Conservation (phyloP, 225 moss, liverwort and hornwort genomes). For the Sphagnum tenellum region DNA sequence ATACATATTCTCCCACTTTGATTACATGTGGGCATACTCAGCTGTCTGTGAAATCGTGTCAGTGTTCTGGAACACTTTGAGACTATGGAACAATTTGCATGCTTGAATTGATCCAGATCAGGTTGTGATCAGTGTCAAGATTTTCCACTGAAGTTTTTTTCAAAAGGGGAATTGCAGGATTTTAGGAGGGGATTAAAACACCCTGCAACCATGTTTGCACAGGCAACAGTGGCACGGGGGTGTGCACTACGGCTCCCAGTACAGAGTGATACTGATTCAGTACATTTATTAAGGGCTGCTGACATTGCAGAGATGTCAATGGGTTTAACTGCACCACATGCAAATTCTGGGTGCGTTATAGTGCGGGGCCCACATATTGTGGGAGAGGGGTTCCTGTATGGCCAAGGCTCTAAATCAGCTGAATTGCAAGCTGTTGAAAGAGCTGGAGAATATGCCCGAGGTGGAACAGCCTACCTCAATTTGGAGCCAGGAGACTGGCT, state of each 20-base stretch:
- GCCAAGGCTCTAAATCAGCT: slow-evolving; percentile 67
- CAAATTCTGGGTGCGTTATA: slow-evolving; percentile 82
- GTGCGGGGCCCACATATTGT: slow-evolving; percentile 70
- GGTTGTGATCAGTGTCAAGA: too few species aligned
- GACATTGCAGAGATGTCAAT: slow-evolving; percentile 62
- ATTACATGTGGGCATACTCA: too few species aligned
- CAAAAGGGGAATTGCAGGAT: too few species aligned
- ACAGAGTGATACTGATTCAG: slow-evolving; percentile 18
- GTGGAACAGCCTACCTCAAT: slow-evolving; percentile 77
- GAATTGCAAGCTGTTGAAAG: slow-evolving; percentile 81
- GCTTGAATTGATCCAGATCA: too few species aligned
- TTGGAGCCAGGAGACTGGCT: slow-evolving; percentile 91
- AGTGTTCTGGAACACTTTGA: too few species aligned
- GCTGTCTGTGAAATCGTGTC: too few species aligned
- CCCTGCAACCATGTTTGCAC: too few species aligned
- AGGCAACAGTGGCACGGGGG: background rate
- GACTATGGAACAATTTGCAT: too few species aligned
- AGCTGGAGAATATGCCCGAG: slow-evolving; percentile 59
- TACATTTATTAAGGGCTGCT: slow-evolving; percentile 61
- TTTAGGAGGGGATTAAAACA: too few species aligned
- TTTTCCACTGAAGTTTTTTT: too few species aligned
- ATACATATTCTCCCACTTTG: too few species aligned
- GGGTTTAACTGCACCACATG: slow-evolving; percentile 76
- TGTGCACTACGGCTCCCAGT: background rate
- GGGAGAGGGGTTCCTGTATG: slow-evolving; percentile 67